A percentile compares a stretch with the other conserved stretches of the same genome.
Evolutionary conservation across 2,329 filamentous ascomycete species (phyloP).

Genomic region (Boeremia lycopersici): DNA sequence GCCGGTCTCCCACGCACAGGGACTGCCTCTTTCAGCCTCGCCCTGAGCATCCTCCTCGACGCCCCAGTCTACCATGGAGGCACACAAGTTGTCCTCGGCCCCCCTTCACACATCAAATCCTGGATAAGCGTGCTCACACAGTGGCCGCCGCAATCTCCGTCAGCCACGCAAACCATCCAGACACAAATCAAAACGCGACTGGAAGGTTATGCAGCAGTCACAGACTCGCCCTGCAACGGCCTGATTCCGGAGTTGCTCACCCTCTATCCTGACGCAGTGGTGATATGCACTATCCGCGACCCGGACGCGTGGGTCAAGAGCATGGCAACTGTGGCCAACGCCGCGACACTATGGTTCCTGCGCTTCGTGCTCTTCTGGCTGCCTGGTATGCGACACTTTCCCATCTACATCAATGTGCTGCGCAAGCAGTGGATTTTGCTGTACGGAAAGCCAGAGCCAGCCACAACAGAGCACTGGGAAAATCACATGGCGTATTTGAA

Average conservation of each 20-base stretch:
- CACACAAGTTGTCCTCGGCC: not conserved
- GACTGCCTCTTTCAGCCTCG: not conserved
- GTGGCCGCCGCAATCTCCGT: not conserved
- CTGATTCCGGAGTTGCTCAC: not conserved
- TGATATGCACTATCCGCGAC: not conserved
- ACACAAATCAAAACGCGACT: not conserved
- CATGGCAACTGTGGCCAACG: not conserved
- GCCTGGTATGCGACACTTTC: not conserved
- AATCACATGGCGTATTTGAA: not conserved
- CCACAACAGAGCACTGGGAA: not conserved
- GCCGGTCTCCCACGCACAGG: not conserved
- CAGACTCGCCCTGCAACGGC: not conserved
- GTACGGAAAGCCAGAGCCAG: not conserved
- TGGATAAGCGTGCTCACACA: not conserved
- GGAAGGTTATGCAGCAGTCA: not conserved
- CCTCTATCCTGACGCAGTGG: not conserved
- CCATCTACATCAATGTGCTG: not conserved
- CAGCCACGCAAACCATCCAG: not conserved
- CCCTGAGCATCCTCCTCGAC: constrained; percentile 1
- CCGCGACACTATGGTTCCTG: not conserved
- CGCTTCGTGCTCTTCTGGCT: not conserved
- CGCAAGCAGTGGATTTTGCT: not conserved
- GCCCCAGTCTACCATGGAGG: constrained; percentile 2
- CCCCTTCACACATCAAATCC: not conserved
- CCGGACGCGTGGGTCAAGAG: not conserved